These are phyloP conservation scores for Allomyces javanicus DNA, from an alignment of 192 early-diverging fungal genomes.

Conservation along the genomic window DNA sequence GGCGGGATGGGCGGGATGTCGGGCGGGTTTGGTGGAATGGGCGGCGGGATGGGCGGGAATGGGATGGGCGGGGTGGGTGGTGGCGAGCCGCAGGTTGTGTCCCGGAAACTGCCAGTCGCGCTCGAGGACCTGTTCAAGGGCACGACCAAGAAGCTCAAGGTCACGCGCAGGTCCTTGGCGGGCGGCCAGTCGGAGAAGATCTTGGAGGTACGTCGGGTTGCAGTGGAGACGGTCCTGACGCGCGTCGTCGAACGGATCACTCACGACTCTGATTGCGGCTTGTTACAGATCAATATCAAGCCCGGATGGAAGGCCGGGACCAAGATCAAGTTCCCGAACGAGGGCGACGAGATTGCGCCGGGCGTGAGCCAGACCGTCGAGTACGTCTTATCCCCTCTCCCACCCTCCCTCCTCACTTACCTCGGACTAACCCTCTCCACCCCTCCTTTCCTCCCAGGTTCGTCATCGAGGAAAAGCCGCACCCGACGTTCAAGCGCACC, in stretches of 20 bases:
- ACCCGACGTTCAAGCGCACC: slow-evolving; percentile 65
- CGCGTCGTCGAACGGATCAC: no score
- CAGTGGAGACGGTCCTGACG: no score
- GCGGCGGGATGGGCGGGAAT: not conserved
- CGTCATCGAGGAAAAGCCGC: slow-evolving; percentile 80
- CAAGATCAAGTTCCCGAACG: slow-evolving; percentile 73
- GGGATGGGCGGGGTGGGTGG: no score
- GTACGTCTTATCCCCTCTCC: not conserved
- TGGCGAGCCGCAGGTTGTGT: slow-evolving; percentile 12
- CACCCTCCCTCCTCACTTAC: no score
- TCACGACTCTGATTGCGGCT: no score
- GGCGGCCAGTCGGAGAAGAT: slow-evolving; percentile 47
- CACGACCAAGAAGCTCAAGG: slow-evolving; percentile 76
- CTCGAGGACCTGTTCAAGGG: slow-evolving; percentile 87
- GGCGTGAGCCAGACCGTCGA: slow-evolving; percentile 77
- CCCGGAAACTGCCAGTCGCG: slow-evolving; percentile 48
- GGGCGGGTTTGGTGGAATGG: not conserved
- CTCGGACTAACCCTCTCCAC: not conserved
- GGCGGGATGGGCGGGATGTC: not conserved
- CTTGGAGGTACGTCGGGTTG: slow-evolving; percentile 11
- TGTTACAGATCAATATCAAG: slow-evolving; percentile 49
- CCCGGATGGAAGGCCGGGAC: slow-evolving; percentile 97
- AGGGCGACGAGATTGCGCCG: slow-evolving; percentile 68
- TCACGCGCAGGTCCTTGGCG: slow-evolving; percentile 42
- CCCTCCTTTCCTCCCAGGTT: slow-evolving; percentile 17